Evolutionary conservation across 83 land plant species (phyloP), one percentile per base, ranked within the genome.

Genomic region (Thuja plicata): DNA sequence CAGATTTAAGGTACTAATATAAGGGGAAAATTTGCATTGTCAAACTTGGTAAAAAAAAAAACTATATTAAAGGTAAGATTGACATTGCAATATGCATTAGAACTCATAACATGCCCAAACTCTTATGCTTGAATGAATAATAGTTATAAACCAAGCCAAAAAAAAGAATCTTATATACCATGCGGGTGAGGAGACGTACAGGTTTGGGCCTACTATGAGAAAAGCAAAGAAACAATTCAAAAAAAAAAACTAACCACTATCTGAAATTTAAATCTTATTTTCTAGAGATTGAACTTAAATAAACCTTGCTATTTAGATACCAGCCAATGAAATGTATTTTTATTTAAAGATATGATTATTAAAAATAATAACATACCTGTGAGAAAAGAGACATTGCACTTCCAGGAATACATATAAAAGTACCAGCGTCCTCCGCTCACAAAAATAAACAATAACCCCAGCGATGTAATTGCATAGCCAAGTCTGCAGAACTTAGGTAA

Each of bases 381-480:
- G 27, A 98, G 96, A 32, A 98, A 87, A 89, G 93, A 98, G 77
- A 89, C 89, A 41, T 92, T 88, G 46, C 92, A 90, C 88, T 95
- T 95, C 92, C 86, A 90, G 89, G 92, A 90, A 88, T 98, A 98
- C 35, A 98, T 94, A 88, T 92, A 96, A 87, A 95, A 91, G 90
- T 96, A 92, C 99, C 99, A 98, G 73, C 95, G 91, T 70, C 96
- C 94, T 7, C 98, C 99, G 24, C 98, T 92, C 35, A 91, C 10
- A 43, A 98, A 38, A 90, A 91, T 98, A 98, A 48, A 98, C 88
- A 11, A 96, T 0, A 60, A 88, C 3, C 0, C 98, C 99, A 2
- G 96, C 98, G 86, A 96, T 87, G 88, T 92, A 97, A 92, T 98
- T 98, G 11, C 97, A 91, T 43, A 98, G 92, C 99, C 99, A 98